Evolutionary conservation across 192 early-diverging fungal genomes (phyloP), one percentile per base, ranked within the genome.

Genomic region (Podila epigama): DNA sequence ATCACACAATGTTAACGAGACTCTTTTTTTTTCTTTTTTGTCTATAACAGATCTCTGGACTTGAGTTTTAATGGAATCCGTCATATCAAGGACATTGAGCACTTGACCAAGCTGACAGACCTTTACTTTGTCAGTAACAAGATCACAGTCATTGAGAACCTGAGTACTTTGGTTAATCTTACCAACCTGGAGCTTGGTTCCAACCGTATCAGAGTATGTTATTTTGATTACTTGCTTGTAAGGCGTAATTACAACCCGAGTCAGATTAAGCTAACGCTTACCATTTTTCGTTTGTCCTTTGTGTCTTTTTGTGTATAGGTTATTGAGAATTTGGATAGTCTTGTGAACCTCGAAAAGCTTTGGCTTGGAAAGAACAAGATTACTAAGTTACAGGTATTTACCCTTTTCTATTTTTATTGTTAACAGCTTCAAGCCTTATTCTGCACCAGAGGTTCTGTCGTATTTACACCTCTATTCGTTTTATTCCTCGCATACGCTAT

Each of bases 351-450:
- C 69, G 89, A 94, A 63, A 86, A 97, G 80, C 86, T 99, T 10
- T 99, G 94, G 88, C 82, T 99, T 31, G 98, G 98, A 42, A 99
- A 99, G 72, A 99, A 99, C 84, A 99, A 99, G 79, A 96, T 99
- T 37, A 82, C 85, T 4, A 85, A 86, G 62, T 84, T 98, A 33
- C 80, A 95, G 84, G 91, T 89, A 81, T 15, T 44, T 12, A 52
- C 50, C 15, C 22, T 56, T 57, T 1, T 41, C 13, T 35, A 66
- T 16, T 12, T 41, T 5, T 25, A 60, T 36, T 3, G 0, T 10
- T 37, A 22, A 20, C 39, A 34, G 20, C 18, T 37, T 33, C n/a
- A n/a, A n/a, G n/a, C n/a, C n/a, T n/a, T n/a, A n/a, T n/a, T n/a
- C n/a, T n/a, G n/a, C n/a, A n/a, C n/a, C n/a, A n/a, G n/a, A n/a